phyloP scores from a whole-genome alignment of 352 stramenopile genomes.

The Discostella stelligera region DNA sequence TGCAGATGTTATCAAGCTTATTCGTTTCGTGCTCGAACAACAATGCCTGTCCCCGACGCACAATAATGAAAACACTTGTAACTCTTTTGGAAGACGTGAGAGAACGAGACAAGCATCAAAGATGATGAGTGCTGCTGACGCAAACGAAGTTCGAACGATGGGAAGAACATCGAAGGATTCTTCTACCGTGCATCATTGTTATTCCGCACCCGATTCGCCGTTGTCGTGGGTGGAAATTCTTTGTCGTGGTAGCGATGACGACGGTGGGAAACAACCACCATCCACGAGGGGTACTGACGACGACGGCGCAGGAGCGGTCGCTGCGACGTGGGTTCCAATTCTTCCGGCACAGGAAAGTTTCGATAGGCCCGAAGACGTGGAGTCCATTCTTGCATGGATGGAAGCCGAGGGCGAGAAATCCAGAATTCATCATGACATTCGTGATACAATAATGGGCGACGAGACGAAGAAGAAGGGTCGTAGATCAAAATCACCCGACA shows the following conservation, averaged over 20 bases:
- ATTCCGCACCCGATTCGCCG: not conserved
- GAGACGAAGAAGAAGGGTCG: conserved; percentile 3
- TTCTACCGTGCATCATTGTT: not conserved
- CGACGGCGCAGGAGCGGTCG: conserved; percentile 8
- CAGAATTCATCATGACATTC: not conserved
- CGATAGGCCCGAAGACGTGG: conserved; percentile 35
- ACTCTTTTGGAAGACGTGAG: not conserved
- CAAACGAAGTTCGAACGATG: conserved; percentile 5
- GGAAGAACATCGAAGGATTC: conserved; percentile 4
- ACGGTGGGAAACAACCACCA: not conserved
- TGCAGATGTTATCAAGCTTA: not conserved
- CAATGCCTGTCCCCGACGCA: not conserved
- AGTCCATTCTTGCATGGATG: conserved; percentile 35
- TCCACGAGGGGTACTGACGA: not conserved
- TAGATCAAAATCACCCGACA: conserved; percentile 5
- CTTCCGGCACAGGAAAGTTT: conserved; percentile 24
- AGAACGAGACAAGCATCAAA: not conserved
- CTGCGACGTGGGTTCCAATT: conserved; percentile 34
- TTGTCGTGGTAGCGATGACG: conserved; percentile 21
- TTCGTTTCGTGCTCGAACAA: not conserved
- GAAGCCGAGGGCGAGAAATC: conserved; percentile 7
- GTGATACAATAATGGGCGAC: conserved; percentile 1
- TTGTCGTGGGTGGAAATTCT: conserved; percentile 67
- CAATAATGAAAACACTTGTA: not conserved
- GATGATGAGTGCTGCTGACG: not conserved